A percentile compares a stretch with the other conserved stretches of the same genome.
phyloP scores from a whole-genome alignment of 441 rosid genomes.

The Jatropha multifida region DNA sequence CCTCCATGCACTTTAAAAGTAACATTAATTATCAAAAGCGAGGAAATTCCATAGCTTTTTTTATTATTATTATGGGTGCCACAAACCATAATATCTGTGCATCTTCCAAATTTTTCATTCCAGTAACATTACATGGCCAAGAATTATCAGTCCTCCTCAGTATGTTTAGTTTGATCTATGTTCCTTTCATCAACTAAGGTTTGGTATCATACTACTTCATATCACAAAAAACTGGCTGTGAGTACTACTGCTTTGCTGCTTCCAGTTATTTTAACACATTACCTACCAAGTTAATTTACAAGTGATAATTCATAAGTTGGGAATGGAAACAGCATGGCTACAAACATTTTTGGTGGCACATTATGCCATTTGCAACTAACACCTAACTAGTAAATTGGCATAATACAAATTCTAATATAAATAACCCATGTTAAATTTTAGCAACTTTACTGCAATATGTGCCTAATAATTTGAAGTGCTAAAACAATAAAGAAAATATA shows the following conservation, averaged over 20 bases:
- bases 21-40: not conserved
- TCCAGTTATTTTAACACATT: not conserved
- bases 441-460: not conserved
- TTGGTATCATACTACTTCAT: not conserved
- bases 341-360: not conserved
- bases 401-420: not conserved
- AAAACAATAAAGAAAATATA: not conserved
- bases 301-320: not conserved
- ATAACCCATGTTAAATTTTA: not conserved
- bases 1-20: not conserved
- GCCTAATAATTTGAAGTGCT: not conserved
- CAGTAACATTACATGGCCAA: not conserved
- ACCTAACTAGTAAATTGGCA: not conserved
- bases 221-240: not conserved
- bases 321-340: not conserved
- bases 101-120: not conserved
- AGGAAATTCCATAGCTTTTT: not conserved
- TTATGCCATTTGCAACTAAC: not conserved
- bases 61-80: not conserved
- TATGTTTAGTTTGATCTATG: not conserved
- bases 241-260: not conserved
- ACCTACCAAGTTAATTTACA: not conserved
- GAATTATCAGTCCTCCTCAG: not conserved
- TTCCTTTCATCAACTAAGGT: not conserved
- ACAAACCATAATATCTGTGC: not conserved